Conservation (phyloP, 2,329 filamentous ascomycete genomes). For the Epicoccum sorghinum region DNA sequence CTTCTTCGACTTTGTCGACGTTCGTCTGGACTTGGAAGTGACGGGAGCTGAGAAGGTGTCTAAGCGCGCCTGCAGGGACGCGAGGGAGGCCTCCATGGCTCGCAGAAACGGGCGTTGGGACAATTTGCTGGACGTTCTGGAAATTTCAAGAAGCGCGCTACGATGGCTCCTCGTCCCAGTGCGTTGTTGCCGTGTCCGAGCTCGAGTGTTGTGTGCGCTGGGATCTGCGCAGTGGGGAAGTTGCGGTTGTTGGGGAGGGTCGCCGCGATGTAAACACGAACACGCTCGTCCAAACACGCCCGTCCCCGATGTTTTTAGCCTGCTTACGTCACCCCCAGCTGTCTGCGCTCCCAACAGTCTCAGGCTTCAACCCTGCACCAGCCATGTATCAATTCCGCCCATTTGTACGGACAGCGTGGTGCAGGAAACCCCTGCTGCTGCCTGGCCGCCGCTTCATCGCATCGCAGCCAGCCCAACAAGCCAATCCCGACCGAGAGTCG, state of each 20-base stretch:
- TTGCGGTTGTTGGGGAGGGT: slow-evolving; percentile 20
- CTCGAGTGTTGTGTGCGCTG: slow-evolving; percentile 4
- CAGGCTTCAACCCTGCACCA: slow-evolving; percentile 29
- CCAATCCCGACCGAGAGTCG: slow-evolving; percentile 23
- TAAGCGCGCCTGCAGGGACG: slow-evolving; percentile 76
- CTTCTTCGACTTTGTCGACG: slow-evolving; percentile 69
- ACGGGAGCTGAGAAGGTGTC: slow-evolving; percentile 76
- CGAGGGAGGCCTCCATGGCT: slow-evolving; percentile 50
- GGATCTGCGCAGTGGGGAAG: slow-evolving; percentile 9
- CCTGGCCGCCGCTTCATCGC: slow-evolving; percentile 33
- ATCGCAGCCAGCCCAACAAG: slow-evolving; percentile 30
- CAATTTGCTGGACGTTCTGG: not conserved
- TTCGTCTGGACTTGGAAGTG: slow-evolving; percentile 69
- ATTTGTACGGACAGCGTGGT: slow-evolving; percentile 36
- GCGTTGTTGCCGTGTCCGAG: not conserved
- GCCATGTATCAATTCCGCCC: slow-evolving; percentile 42
- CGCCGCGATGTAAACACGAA: slow-evolving; percentile 24
- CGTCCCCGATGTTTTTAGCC: slow-evolving; percentile 7
- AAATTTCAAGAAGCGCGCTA: not conserved
- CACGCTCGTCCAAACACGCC: not conserved
- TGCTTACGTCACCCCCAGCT: slow-evolving; percentile 33
- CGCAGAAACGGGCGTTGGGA: not conserved
- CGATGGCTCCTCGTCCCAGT: not conserved
- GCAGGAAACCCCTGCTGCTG: slow-evolving; percentile 30
- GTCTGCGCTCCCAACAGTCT: slow-evolving; percentile 26